phyloP scores from a whole-genome alignment of 2,329 filamentous ascomycete genomes.

The Aspergillus pseudotamarii region DNA sequence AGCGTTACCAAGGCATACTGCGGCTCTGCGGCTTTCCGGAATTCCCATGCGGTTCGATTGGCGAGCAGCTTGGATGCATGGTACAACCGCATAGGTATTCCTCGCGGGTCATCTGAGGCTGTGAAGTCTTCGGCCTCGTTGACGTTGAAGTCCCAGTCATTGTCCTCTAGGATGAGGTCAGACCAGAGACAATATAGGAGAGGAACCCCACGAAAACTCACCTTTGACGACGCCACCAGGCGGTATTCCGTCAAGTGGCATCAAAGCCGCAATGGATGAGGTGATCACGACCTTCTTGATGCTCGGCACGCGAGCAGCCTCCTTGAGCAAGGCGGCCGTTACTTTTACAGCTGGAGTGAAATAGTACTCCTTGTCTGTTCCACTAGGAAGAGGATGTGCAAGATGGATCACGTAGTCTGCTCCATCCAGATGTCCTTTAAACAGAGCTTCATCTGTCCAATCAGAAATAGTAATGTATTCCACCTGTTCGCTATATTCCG shows the following conservation, averaged over 20 bases:
- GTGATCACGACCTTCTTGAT: slow-evolving; percentile 30
- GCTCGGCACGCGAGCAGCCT: slow-evolving; percentile 19
- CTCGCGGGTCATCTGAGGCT: slow-evolving; percentile 15
- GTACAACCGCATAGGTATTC: slow-evolving; percentile 21
- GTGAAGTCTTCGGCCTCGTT: slow-evolving; percentile 19
- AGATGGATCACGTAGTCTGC: slow-evolving; percentile 30
- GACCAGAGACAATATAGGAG: neutral
- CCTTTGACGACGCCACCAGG: slow-evolving; percentile 23
- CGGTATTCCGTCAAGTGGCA: slow-evolving; percentile 22
- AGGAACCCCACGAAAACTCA: neutral
- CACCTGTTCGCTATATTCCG: slow-evolving; percentile 15
- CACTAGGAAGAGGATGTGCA: slow-evolving; percentile 25
- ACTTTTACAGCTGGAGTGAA: slow-evolving; percentile 28
- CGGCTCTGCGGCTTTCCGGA: neutral
- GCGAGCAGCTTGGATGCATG: slow-evolving; percentile 29
- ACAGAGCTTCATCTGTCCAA: slow-evolving; percentile 20
- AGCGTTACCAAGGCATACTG: neutral
- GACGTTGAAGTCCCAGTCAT: slow-evolving; percentile 25
- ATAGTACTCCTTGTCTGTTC: slow-evolving; percentile 20
- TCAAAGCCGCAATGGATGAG: slow-evolving; percentile 22
- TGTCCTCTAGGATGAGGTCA: slow-evolving; percentile 20
- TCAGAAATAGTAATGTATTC: slow-evolving; percentile 26
- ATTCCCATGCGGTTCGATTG: neutral
- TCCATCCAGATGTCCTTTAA: slow-evolving; percentile 21
- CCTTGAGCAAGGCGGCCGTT: slow-evolving; percentile 21